Base-by-base conservation (phyloP, 75 land plant genomes). In the Adiantum capillusveneris region DNA sequence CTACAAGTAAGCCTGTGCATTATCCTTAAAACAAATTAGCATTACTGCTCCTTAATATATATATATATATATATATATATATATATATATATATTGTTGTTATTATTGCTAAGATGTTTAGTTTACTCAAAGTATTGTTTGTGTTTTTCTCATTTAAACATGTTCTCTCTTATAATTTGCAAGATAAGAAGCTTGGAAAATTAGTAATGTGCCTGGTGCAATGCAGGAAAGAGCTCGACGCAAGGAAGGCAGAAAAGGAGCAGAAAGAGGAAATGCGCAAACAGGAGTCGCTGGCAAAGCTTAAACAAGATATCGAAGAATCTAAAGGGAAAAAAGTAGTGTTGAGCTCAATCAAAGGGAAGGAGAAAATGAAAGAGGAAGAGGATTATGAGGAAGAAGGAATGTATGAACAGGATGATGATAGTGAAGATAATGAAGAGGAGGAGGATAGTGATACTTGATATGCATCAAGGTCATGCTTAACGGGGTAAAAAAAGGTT, bases 171-270 rank as follows among this genome's bases (percentile, higher is more conserved):
- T 63, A 6, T 41, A 6, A 9, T 44, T 11, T 41, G 43, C 12
- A 41, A 9, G 9, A 9, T 41, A 9, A 9, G 43, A 14, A 41
- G 34, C 12, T 14, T 41, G 25, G 9, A 14, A 17, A 9, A 9
- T 41, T 6, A 6, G 18, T 39, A 18, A 60, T 60, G 53, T 13
- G 11, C 18, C 50, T 62, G 36, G 6, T 78, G 46, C 37, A 50
- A 34, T 65, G 25, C 61, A 95, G 99, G 82, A 82, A 79, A 36
- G 97, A 95, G 56, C 83, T 95, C 37, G 99, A 95, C 43, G 84
- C 74, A 72, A 85, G 88, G 57, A 66, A 73, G 31, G 84, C 83
- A 30, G 97, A 90, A 73, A 95, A 91, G 64, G 77, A 75, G 42
- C 64, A 73, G 0, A 27, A 79, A 43, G 99, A 95, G 60, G 83